phyloP scores from a whole-genome alignment of 2,329 filamentous ascomycete species.

The Colletotrichum cordylinicola region DNA sequence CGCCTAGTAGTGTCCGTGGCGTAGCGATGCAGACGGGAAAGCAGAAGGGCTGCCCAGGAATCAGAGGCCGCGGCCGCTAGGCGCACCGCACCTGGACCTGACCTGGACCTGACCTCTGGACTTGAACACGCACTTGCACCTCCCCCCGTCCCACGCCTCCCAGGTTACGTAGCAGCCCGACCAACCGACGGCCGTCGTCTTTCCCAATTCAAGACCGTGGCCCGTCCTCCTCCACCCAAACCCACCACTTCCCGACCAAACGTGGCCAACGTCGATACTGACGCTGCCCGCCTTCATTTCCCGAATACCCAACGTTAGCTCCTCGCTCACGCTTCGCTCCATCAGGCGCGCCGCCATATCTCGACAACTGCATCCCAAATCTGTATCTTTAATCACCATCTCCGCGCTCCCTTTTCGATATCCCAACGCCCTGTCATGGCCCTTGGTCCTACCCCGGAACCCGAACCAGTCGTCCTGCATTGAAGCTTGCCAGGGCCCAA shows the following conservation, averaged over 20 bases:
- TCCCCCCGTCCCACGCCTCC: background rate
- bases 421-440: slow-evolving; percentile 13
- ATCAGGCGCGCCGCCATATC: slow-evolving; percentile 1
- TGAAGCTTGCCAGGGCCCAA: slow-evolving; percentile 15
- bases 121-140: background rate
- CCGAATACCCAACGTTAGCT: slow-evolving; percentile 2
- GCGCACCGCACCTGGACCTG: background rate
- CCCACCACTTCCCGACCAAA: slow-evolving; percentile 13
- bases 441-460: background rate
- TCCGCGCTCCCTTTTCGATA: background rate
- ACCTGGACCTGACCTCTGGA: background rate
- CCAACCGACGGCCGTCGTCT: background rate
- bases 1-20: background rate
- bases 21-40: background rate
- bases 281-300: slow-evolving; percentile 19
- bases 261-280: slow-evolving; percentile 17
- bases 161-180: background rate
- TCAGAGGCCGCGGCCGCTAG: background rate
- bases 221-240: slow-evolving; percentile 10
- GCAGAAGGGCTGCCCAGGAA: background rate
- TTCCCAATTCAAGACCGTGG: slow-evolving; percentile 18
- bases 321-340: background rate
- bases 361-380: slow-evolving; percentile 7
- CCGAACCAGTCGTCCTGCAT: slow-evolving; percentile 12
- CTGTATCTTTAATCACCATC: slow-evolving; percentile 14